A percentile compares a stretch with the other conserved stretches of the same genome.
Conservation (phyloP, 2,329 filamentous ascomycete species). For the Sporothrix pallida region DNA sequence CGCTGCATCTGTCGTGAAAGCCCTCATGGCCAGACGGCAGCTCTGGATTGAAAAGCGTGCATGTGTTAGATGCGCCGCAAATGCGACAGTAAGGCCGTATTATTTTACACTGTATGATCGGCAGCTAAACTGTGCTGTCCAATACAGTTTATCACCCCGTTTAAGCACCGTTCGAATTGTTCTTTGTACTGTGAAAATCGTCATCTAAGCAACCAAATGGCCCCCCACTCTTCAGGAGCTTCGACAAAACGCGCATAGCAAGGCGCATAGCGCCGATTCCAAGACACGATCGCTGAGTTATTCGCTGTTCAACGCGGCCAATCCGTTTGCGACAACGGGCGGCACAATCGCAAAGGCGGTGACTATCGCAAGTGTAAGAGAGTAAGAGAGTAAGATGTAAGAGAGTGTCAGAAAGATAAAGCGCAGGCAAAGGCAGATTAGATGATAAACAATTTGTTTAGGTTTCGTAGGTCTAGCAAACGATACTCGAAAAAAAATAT, state of each 20-base stretch:
- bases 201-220: background rate
- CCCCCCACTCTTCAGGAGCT: background rate
- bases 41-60: slow-evolving; percentile 3
- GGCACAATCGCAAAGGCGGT: slow-evolving; percentile 17
- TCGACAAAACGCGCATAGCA: slow-evolving; percentile 20
- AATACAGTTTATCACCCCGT: background rate
- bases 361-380: background rate
- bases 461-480: background rate
- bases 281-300: slow-evolving; percentile 26
- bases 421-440: background rate
- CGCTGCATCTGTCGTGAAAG: background rate
- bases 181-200: background rate
- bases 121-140: background rate
- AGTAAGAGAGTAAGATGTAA: background rate
- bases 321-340: slow-evolving; percentile 17
- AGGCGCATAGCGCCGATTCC: slow-evolving; percentile 15
- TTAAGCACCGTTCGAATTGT: background rate
- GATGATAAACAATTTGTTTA: background rate
- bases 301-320: slow-evolving; percentile 12
- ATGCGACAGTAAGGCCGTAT: slow-evolving; percentile 8
- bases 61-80: background rate
- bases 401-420: background rate
- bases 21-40: slow-evolving; percentile 11
- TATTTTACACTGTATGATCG: background rate
- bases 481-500: slow-evolving; percentile 25